Evolutionary conservation across 371 early-diverging fungal species (phyloP).

Genomic region (Vairimorpha necatrix): DNA sequence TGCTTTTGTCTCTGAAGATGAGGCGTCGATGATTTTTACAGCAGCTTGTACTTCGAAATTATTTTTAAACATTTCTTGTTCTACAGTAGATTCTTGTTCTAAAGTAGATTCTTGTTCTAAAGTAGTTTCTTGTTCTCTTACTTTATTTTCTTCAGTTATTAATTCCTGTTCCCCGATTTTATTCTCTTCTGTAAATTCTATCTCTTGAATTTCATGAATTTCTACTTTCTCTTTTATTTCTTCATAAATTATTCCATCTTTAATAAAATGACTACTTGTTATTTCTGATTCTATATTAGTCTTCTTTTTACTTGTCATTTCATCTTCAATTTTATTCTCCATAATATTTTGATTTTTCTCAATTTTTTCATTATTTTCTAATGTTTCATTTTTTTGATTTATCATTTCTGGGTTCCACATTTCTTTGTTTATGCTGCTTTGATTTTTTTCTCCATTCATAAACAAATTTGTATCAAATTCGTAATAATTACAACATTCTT

Average conservation of each 20-base stretch:
- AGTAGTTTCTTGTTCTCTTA: neutral
- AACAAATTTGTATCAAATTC: neutral
- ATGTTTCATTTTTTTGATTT: neutral
- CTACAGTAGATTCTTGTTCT: neutral
- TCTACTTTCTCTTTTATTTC: constrained; percentile 4
- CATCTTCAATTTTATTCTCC: neutral
- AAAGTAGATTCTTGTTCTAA: neutral
- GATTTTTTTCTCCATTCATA: neutral
- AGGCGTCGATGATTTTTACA: constrained; percentile 9
- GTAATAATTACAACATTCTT: neutral
- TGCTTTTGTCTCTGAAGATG: neutral
- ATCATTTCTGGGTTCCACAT: neutral
- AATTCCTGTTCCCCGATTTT: too few relatives aligned
- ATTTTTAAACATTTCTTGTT: neutral
- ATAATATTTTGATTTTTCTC: neutral
- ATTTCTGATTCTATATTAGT: neutral
- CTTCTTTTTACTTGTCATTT: neutral
- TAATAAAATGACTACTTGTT: neutral
- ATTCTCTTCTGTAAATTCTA: too few relatives aligned
- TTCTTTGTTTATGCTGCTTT: neutral
- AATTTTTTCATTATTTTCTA: neutral
- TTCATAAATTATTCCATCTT: neutral
- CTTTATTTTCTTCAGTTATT: neutral
- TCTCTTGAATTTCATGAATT: neutral
- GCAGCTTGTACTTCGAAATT: constrained; percentile 7